Conservation (phyloP, 441 rosid genomes). For the Sinapis alba region DNA sequence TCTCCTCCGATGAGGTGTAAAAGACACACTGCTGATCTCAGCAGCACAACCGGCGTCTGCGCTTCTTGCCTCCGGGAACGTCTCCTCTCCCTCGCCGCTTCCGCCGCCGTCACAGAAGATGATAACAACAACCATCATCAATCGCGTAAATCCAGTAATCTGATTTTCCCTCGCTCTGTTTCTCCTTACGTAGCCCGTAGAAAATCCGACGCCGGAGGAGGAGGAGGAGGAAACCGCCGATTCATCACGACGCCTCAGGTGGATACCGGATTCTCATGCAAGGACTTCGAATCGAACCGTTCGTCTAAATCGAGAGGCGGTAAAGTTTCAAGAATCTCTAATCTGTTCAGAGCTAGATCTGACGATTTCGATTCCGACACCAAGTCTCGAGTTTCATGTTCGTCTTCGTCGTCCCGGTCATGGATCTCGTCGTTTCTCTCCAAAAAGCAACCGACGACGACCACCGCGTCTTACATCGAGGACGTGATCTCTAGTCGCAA, state of each 20-base stretch:
- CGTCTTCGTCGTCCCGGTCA: slow-evolving; percentile 39
- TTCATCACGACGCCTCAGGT: slow-evolving; percentile 71
- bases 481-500: slow-evolving; percentile 36
- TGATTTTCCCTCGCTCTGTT: slow-evolving; percentile 78
- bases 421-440: slow-evolving; percentile 61
- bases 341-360: slow-evolving; percentile 67
- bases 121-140: neutral
- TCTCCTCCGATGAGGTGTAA: slow-evolving; percentile 71
- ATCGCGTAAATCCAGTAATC: slow-evolving; percentile 30
- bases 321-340: slow-evolving; percentile 49
- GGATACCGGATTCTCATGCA: slow-evolving; percentile 41
- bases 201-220: slow-evolving; percentile 55
- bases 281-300: slow-evolving; percentile 32
- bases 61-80: slow-evolving; percentile 90
- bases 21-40: slow-evolving; percentile 65
- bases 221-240: slow-evolving; percentile 32
- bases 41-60: slow-evolving; percentile 79
- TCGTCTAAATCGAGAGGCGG: slow-evolving; percentile 36
- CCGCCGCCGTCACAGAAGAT: slow-evolving; percentile 44
- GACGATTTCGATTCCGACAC: slow-evolving; percentile 43
- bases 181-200: slow-evolving; percentile 74
- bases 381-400: slow-evolving; percentile 39
- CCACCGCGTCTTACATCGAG: slow-evolving; percentile 26
- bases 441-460: slow-evolving; percentile 21
- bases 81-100: slow-evolving; percentile 61